Evolutionary conservation across 2,329 filamentous ascomycete genomes (phyloP), one percentile per base, ranked within the genome.

Genomic region (Emergomyces orientalis): DNA sequence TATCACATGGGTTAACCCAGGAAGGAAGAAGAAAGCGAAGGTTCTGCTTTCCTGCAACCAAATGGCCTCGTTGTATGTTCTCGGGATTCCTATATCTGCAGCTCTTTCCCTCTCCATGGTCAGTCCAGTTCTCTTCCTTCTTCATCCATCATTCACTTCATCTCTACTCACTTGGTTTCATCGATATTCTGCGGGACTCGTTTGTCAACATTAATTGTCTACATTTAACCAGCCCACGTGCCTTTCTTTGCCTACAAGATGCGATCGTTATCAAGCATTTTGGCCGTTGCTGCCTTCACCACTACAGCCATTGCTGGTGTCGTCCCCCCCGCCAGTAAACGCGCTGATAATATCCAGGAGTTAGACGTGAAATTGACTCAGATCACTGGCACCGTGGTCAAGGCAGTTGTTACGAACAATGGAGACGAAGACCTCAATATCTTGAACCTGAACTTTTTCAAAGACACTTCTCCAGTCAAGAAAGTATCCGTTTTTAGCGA

Each of bases 391-490:
- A 74, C 74, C 22, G 69, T 65, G 30, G 70, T 76, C 64, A 75
- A 74, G 62, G 74, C 74, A 8, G 67, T 71, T 3, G 69, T 76
- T 22, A 73, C 71, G 60, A 76, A 76, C 65, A 70, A 65, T 22
- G 74, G 70, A n/a, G 65, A 58, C 14, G 69, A 74, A 41, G 67
- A 70, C 9, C 65, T 76, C 13, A 74, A 68, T 14, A 71, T 75
- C 59, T 67, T 76, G 54, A 72, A 74, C 58, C 69, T 72, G 25
- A 75, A 75, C 65, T 74, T 74, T 63, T 75, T 76, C 67, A 63
- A 69, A 17, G 74, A 76, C 52, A 62, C 57, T 6, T 68, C 70
- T 7, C 74, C 74, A 1, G 71, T 75, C 14, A 70, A 74, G 65
- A 76, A 76, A 67, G 73, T 74, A 14, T 64, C 68, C 8, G 67